Percentiles rank a stretch among this genome's conserved stretches.
Conservation (phyloP, 176 grass and related monocot genomes). For the Neostapfia colusana region DNA sequence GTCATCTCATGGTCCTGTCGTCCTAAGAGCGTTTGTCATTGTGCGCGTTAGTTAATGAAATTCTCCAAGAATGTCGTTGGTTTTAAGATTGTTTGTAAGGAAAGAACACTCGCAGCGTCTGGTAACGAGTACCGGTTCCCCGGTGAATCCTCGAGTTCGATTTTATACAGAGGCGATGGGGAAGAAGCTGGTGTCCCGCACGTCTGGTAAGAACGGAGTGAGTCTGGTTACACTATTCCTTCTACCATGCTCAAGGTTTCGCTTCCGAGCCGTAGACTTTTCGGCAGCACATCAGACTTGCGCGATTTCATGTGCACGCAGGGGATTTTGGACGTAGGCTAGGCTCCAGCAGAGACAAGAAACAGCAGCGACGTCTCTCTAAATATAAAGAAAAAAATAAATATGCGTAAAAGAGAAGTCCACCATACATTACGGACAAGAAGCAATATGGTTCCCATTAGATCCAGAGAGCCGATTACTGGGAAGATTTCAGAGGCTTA, state of each 20-base stretch:
- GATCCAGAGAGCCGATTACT: neutral
- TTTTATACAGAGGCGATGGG: slow-evolving; percentile 24
- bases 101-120: no score
- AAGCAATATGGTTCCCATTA: neutral
- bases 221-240: slow-evolving; percentile 45
- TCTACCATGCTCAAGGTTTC: slow-evolving; percentile 47
- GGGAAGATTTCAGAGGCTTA: neutral
- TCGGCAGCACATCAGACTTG: neutral
- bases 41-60: no score
- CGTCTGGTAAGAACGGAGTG: slow-evolving; percentile 56
- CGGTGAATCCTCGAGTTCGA: neutral
- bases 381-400: neutral
- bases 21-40: no score
- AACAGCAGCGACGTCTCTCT: no score
- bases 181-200: slow-evolving; percentile 55
- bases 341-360: no score
- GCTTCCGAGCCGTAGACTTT: slow-evolving; percentile 52
- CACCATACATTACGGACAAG: neutral
- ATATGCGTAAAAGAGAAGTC: no score
- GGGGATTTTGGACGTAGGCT: neutral
- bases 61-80: no score
- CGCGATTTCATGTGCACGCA: slow-evolving; percentile 27
- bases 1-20: no score
- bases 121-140: neutral
- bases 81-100: no score